A percentile compares a stretch with the other conserved stretches of the same genome.
Conservation (phyloP, 495 filamentous ascomycete species). For the Neurospora sp. region DNA sequence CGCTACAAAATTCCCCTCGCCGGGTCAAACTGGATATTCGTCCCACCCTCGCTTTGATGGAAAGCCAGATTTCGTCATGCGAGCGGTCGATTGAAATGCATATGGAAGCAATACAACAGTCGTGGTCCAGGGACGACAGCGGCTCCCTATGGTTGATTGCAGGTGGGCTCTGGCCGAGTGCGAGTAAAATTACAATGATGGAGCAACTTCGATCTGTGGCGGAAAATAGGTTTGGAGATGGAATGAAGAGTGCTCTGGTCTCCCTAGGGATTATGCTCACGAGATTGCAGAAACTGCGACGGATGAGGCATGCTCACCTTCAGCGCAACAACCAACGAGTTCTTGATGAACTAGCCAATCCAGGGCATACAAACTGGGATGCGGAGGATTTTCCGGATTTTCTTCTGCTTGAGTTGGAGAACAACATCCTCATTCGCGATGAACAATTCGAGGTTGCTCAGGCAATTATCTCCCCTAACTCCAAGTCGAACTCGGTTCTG, state of each 20-base stretch:
- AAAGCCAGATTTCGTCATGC: background rate
- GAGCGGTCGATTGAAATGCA: slow-evolving; percentile 13
- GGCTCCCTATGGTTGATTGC: slow-evolving; percentile 36
- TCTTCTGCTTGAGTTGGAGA: slow-evolving; percentile 50
- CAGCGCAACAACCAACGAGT: slow-evolving; percentile 6
- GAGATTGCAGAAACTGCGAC: slow-evolving; percentile 31
- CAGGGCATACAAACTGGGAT: slow-evolving; percentile 44
- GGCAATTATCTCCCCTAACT: slow-evolving; percentile 38
- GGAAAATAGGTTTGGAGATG: slow-evolving; percentile 18
- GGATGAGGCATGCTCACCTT: slow-evolving; percentile 7
- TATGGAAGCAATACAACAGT: slow-evolving; percentile 11
- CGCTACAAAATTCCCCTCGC: slow-evolving; percentile 5
- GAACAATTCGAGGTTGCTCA: slow-evolving; percentile 44
- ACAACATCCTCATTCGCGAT: slow-evolving; percentile 39
- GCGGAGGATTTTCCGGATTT: slow-evolving; percentile 39
- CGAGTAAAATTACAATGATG: slow-evolving; percentile 41
- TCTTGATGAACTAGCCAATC: slow-evolving; percentile 31
- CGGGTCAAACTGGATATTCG: slow-evolving; percentile 1
- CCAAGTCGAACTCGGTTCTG: slow-evolving; percentile 36
- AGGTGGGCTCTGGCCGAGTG: slow-evolving; percentile 43
- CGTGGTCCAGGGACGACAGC: slow-evolving; percentile 15
- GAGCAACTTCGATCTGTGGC: slow-evolving; percentile 39
- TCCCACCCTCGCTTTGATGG: background rate
- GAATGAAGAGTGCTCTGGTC: slow-evolving; percentile 37
- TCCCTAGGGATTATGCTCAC: slow-evolving; percentile 34